Base-by-base conservation (phyloP, 148 eudicot genomes). In the Beta vulgaris region DNA sequence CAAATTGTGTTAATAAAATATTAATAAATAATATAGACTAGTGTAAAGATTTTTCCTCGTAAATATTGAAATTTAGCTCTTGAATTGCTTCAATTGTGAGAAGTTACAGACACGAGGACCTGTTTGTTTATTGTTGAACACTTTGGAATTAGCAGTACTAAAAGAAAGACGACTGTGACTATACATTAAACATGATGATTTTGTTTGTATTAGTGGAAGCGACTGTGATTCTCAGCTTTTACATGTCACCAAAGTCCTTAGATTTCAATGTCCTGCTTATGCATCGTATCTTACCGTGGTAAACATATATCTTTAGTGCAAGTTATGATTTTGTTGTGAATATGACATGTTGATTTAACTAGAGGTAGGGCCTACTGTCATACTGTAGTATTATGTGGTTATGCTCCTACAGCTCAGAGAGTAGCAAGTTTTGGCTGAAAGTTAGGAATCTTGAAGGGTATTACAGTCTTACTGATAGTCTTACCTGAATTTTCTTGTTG, bases 401-500 rank as follows among this genome's bases (percentile, higher is more conserved):
- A 28, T 31, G 40, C 21, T 51, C 35, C 32, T 36, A 25, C 58
- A 53, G 58, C 8, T 53, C 6, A 53, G 58, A 21, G 12, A 32
- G 66, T 57, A 18, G 16, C 35, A 19, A 42, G 26, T 72, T 19
- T 14, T n/a, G 1, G 43, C 31, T 32, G n/a, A n/a, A 70, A 51
- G 60, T 51, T 37, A 37, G 62, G 46, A 53, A 57, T 10, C 32
- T 46, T 46, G 46, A 63, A 63, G 21, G 25, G 31, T 73, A 14
- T 14, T 23, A 58, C 67, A 21, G 57, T 51, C 18, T 48, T 21
- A 48, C n/a, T 48, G 32, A 70, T 31, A 53, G 19, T 42, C 64
- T 28, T 64, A 92, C 99, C 99, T 95, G 92, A 60, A 95, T 92
- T 72, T 92, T 95, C 84, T 95, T 95, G 88, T 84, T 91, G 84